Percentiles rank a stretch among this genome's conserved stretches.
Conservation (phyloP, 768 basidiomycete species). For the Pholiota microspora region DNA sequence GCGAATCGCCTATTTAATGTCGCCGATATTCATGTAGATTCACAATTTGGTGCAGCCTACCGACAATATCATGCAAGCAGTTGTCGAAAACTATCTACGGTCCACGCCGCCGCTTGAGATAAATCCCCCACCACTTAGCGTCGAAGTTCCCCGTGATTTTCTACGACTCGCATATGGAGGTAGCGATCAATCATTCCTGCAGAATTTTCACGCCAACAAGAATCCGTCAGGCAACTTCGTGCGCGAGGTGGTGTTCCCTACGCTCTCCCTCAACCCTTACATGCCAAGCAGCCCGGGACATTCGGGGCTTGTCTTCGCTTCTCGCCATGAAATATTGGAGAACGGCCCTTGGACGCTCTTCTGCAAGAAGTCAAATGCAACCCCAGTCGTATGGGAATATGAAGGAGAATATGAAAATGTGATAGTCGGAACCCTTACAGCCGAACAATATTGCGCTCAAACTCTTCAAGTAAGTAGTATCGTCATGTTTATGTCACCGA, state of each 20-base stretch:
- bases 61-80: no score
- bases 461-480: neutral
- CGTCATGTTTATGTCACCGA: neutral
- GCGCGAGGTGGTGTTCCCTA: conserved; percentile 22
- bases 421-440: neutral
- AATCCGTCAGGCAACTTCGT: conserved; percentile 3
- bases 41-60: no score
- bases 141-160: conserved; percentile 18
- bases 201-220: conserved; percentile 3
- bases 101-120: conserved; percentile 9
- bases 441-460: conserved; percentile 1
- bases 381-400: conserved; percentile 5
- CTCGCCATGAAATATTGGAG: conserved; percentile 24
- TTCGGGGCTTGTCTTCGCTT: conserved; percentile 26
- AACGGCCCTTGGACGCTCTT: conserved; percentile 24
- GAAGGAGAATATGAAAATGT: conserved; percentile 3
- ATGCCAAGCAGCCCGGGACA: conserved; percentile 24
- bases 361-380: conserved; percentile 3
- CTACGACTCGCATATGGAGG: conserved; percentile 21
- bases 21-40: no score
- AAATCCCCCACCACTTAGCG: conserved; percentile 4
- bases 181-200: conserved; percentile 17
- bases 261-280: conserved; percentile 22
- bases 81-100: conserved; percentile 9
- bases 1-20: no score